Evolutionary conservation across 177 flowering plant genomes (phyloP), one percentile per base, ranked within the genome.

Genomic region (Vitis hybrid): DNA sequence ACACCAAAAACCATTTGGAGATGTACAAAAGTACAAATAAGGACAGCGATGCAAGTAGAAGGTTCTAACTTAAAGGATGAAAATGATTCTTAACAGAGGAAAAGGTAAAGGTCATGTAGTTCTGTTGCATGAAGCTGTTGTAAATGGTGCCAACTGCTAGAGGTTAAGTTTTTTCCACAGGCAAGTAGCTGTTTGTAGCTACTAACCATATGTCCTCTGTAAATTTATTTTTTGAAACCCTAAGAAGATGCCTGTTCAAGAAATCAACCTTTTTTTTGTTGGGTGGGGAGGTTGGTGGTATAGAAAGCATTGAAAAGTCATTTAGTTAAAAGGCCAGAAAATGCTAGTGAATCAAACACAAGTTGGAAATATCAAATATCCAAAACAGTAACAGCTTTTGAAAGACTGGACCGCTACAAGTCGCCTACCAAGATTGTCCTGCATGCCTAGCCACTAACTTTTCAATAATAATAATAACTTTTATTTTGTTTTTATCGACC

Each of bases 41-140:
- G 9, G 77, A 74, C 77, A 74, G 71, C 59, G 53, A 70, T 70
- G 74, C 63, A 9, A 15, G 68, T 67, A 50, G 71, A 75, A 71
- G 59, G 64, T 71, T 66, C 74, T 50, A 54, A 18, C 20, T 32
- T 32, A 6, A 32, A 32, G 41, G 41, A 6, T 32, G 41, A 32
- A 32, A 32, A 32, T 32, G 55, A 57, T 66, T 35, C 13, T 54
- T 17, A 15, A 49, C 1, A n/a, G 30, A 46, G 14, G 46, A 20
- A 20, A 24, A 58, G 61, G 18, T 21, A 21, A 21, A 21, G 21
- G 21, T 21, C 21, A 21, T 21, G 21, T 21, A 21, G 21, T 21
- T 21, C 1, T 21, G 21, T 21, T 21, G 21, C 21, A 21, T 21
- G 21, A 21, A 21, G 21, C 21, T 21, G 21, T 21, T 21, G 21